These are phyloP conservation scores for Aquilaria yunnanensis DNA, from an alignment of 345 rosid species.

Conservation along the genomic window DNA sequence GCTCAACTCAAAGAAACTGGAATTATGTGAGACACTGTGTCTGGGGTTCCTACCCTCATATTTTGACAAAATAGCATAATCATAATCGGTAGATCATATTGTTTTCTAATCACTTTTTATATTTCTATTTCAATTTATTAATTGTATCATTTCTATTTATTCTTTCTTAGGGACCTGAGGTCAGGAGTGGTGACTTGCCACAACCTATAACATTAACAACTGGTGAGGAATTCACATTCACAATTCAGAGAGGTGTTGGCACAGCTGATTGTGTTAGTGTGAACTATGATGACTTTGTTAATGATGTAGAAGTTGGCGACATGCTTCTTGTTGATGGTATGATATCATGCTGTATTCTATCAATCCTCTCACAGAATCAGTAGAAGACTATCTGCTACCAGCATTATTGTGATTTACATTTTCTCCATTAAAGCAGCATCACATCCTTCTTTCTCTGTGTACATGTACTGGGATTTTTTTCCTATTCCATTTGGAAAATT, in stretches of 20 bases:
- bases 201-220: constrained; percentile 64
- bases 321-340: constrained; percentile 99
- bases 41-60: neutral
- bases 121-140: neutral
- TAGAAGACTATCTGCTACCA: too few relatives aligned
- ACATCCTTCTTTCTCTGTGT: too few relatives aligned
- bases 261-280: constrained; percentile 86
- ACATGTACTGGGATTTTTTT: too few relatives aligned
- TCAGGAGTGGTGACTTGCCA: constrained; percentile 98
- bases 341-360: constrained; percentile 9
- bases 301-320: constrained; percentile 88
- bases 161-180: constrained; percentile 84
- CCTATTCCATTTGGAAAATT: too few relatives aligned
- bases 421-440: too few relatives aligned
- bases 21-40: too few relatives aligned
- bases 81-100: too few relatives aligned
- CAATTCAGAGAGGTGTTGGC: constrained; percentile 84
- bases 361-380: neutral
- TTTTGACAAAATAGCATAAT: too few relatives aligned
- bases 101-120: too few relatives aligned
- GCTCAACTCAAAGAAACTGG: too few relatives aligned
- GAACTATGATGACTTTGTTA: constrained; percentile 96
- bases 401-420: too few relatives aligned
- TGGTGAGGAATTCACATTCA: constrained; percentile 95
- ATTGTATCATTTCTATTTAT: neutral